These are phyloP conservation scores for Penicillium sp. DNA, from an alignment of 2,329 filamentous ascomycete genomes.

Conservation along the genomic window DNA sequence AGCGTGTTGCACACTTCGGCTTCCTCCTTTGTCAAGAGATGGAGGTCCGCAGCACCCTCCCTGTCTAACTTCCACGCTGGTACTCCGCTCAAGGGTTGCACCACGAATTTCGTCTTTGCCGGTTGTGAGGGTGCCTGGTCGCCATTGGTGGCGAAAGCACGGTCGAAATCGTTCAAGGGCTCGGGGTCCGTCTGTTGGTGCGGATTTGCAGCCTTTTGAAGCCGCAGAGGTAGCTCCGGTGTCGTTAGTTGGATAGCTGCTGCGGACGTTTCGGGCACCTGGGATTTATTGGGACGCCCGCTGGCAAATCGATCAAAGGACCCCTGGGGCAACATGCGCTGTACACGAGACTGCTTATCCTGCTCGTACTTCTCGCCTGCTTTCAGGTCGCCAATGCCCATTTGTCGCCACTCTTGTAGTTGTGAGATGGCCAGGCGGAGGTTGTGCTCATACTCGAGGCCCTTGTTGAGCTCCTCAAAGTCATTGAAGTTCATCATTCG, in stretches of 20 bases:
- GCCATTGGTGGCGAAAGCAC: conserved; percentile 50
- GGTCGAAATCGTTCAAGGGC: conserved; percentile 51
- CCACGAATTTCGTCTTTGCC: conserved; percentile 50
- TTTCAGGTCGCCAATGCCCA: conserved; percentile 77
- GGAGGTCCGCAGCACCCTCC: conserved; percentile 71
- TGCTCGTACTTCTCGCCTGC: conserved; percentile 88
- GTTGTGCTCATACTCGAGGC: conserved; percentile 85
- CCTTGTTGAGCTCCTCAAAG: conserved; percentile 79
- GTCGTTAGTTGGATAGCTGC: conserved; percentile 73
- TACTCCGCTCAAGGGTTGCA: conserved; percentile 46
- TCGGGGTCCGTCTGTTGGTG: conserved; percentile 30
- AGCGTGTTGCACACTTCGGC: conserved; percentile 78
- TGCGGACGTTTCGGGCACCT: conserved; percentile 66
- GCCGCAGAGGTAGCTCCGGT: conserved; percentile 67
- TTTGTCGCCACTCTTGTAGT: conserved; percentile 86
- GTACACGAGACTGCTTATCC: conserved; percentile 73
- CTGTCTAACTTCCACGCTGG: conserved; percentile 61
- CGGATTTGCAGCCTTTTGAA: conserved; percentile 40
- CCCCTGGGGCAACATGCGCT: conserved; percentile 63
- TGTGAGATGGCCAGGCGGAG: conserved; percentile 83
- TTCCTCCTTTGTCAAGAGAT: conserved; percentile 80
- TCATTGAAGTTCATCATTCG: conserved; percentile 94
- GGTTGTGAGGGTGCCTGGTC: conserved; percentile 39
- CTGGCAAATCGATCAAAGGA: conserved; percentile 81
- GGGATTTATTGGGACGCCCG: conserved; percentile 64